Evolutionary conservation across 176 grass and related monocot genomes (phyloP).

Genomic region (Urochloa ruziziensis): DNA sequence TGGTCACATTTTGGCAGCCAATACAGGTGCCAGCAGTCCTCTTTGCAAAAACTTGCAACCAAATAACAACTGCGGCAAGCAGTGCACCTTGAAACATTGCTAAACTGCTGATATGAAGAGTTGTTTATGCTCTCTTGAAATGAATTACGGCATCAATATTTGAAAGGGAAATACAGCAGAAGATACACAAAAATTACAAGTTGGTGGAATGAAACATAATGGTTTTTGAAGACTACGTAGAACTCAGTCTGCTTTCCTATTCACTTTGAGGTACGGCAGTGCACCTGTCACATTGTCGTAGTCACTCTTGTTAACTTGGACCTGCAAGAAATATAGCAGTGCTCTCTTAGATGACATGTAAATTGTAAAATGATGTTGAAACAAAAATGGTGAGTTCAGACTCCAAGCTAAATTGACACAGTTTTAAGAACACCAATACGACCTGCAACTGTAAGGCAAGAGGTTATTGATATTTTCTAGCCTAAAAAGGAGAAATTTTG

Average conservation of each 20-base stretch:
- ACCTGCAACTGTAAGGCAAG: background rate
- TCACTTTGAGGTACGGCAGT: conserved; percentile 90
- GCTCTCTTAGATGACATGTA: conserved; percentile 7
- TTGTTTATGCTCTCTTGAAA: conserved; percentile 6
- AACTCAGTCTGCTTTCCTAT: conserved; percentile 71
- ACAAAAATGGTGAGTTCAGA: background rate
- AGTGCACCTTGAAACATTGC: conserved; percentile 13
- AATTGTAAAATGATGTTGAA: background rate
- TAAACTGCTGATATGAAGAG: background rate
- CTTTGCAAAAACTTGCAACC: background rate
- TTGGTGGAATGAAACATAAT: conserved; percentile 16
- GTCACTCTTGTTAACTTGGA: conserved; percentile 79
- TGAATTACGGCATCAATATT: background rate
- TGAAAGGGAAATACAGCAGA: conserved; percentile 1
- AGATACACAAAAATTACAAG: conserved; percentile 57
- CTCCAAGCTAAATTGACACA: background rate
- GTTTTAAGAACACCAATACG: background rate
- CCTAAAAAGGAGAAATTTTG: background rate
- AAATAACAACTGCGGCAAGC: background rate
- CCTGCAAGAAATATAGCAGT: conserved; percentile 49
- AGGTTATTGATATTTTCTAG: background rate
- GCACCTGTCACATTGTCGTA: conserved; percentile 78
- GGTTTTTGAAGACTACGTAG: background rate
- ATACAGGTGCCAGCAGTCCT: background rate
- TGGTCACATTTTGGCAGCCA: background rate